Conservation (phyloP, 148 eudicot genomes). For the Rhododendron molle region DNA sequence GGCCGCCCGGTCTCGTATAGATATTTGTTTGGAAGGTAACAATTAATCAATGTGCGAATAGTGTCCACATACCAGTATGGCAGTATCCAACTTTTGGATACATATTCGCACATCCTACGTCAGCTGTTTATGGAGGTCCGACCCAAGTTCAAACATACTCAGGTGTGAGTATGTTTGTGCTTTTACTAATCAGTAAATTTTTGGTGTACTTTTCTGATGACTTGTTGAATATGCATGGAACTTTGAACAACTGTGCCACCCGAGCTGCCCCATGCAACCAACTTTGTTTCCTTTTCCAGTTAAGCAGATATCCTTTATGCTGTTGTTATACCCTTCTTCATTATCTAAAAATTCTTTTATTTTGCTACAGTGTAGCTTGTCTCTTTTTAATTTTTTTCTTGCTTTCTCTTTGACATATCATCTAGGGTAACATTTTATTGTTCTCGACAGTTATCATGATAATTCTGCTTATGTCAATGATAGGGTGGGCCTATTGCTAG, state of each 20-base stretch:
- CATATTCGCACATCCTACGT: not conserved
- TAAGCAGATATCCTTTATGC: not conserved
- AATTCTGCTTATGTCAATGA: not conserved
- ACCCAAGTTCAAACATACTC: not conserved
- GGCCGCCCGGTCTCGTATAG: not conserved
- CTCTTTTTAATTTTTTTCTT: not conserved
- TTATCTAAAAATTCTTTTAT: not conserved
- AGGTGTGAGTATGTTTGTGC: not conserved
- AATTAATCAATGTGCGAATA: not conserved
- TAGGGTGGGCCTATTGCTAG: not conserved
- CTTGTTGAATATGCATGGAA: not conserved
- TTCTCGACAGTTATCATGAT: not conserved
- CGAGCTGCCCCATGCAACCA: not conserved
- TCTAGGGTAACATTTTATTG: not conserved
- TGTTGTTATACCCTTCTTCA: not conserved
- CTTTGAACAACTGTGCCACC: not conserved
- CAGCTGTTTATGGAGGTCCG: not conserved
- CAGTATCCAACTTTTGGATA: not conserved
- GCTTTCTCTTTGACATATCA: constrained; percentile 1
- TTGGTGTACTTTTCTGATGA: not conserved
- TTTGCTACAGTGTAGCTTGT: not conserved
- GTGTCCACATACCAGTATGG: not conserved
- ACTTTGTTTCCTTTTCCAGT: not conserved
- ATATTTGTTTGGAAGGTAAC: not conserved
- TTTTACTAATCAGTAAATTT: not conserved